Conservation (phyloP, 164 flowering plant species). For the Stephania cephalantha region DNA sequence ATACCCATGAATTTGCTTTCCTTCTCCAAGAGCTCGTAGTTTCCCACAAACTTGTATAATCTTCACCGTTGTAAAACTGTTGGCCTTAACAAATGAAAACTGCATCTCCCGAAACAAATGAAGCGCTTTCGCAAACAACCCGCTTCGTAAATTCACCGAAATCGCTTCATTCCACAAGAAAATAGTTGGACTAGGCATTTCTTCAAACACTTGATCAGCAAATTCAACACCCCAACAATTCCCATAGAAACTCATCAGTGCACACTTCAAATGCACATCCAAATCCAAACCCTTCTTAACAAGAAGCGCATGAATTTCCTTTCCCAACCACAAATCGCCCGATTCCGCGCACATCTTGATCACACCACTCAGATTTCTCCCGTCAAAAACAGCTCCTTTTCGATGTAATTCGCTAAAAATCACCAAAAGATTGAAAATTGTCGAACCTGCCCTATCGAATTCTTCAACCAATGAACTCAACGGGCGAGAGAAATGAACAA, state of each 20-base stretch:
- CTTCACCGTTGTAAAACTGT: constrained; percentile 28
- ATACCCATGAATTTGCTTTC: constrained; percentile 63
- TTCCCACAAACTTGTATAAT: constrained; percentile 54
- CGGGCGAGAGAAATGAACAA: constrained; percentile 17
- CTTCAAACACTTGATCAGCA: constrained; percentile 37
- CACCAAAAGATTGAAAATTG: constrained; percentile 30
- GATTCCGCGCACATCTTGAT: constrained; percentile 33
- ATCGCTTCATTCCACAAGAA: constrained; percentile 48
- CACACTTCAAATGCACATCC: constrained; percentile 39
- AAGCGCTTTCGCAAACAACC: constrained; percentile 25
- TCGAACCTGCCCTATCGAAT: constrained; percentile 29
- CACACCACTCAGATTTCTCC: constrained; percentile 21
- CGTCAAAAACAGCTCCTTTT: constrained; percentile 33
- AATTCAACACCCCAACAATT: constrained; percentile 32
- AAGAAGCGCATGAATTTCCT: constrained; percentile 44
- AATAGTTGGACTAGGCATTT: constrained; percentile 24
- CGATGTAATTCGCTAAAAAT: constrained; percentile 41
- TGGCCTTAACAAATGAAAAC: constrained; percentile 29
- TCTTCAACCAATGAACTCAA: constrained; percentile 42
- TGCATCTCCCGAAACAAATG: constrained; percentile 48
- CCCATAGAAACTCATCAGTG: constrained; percentile 51
- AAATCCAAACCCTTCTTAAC: constrained; percentile 51
- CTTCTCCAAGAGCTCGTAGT: constrained; percentile 37
- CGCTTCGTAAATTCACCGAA: constrained; percentile 30
- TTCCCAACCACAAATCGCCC: constrained; percentile 38